Conservation (phyloP, 2,329 filamentous ascomycete species). For the Plenodomus lindquistii region DNA sequence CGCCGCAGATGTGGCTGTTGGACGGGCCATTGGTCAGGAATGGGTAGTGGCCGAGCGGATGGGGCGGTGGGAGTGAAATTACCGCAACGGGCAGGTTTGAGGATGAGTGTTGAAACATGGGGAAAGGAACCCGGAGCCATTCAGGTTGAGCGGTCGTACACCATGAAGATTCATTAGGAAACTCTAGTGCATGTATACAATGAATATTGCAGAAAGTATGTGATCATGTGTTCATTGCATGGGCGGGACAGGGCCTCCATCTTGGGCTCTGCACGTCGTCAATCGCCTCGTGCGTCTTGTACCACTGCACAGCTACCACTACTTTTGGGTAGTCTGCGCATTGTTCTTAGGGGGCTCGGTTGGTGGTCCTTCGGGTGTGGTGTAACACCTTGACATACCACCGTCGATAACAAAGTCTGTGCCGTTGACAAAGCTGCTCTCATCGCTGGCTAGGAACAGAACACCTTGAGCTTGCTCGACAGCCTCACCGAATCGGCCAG, state of each 20-base stretch:
- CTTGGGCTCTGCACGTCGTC: neutral
- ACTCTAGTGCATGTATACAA: neutral
- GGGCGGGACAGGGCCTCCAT: neutral
- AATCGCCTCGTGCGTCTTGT: neutral
- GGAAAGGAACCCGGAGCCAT: constrained; percentile 13
- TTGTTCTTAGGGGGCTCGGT: constrained; percentile 58
- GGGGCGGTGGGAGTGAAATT: constrained; percentile 1
- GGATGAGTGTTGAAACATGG: constrained; percentile 8
- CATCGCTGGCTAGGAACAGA: constrained; percentile 83
- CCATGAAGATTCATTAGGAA: neutral
- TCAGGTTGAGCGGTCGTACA: constrained; percentile 3
- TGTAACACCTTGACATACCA: constrained; percentile 90
- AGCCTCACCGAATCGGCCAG: constrained; percentile 88
- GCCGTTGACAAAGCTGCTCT: constrained; percentile 87
- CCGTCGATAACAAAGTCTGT: constrained; percentile 95
- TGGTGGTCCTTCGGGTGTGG: constrained; percentile 63
- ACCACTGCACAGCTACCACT: neutral
- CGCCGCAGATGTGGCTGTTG: neutral
- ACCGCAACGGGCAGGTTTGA: constrained; percentile 6
- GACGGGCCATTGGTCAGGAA: neutral
- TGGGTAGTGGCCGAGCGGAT: constrained; percentile 6
- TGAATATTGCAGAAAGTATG: neutral
- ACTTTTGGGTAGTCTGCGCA: constrained; percentile 18
- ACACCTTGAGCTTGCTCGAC: constrained; percentile 91
- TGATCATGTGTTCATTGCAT: neutral